phyloP scores from a whole-genome alignment of 1,139 yeast genomes.

The Suhomyces bokatorum region DNA sequence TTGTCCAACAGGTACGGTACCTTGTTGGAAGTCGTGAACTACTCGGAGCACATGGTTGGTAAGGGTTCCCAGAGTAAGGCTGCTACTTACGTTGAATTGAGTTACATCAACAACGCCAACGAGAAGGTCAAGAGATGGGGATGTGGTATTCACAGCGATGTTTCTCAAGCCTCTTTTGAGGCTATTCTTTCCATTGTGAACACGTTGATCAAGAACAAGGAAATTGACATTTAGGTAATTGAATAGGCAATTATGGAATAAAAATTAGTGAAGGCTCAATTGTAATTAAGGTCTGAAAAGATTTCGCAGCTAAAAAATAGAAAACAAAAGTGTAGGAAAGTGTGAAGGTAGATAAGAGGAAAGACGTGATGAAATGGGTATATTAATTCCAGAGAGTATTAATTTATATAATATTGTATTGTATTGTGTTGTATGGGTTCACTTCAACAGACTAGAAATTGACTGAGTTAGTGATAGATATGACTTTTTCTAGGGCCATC shows the following conservation, averaged over 20 bases:
- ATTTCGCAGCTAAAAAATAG: no score
- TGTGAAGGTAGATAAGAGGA: no score
- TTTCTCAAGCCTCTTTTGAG: conserved; percentile 48
- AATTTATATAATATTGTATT: no score
- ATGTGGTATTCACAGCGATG: conserved; percentile 48
- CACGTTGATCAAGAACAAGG: conserved; percentile 30
- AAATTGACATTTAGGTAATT: conserved; percentile 19
- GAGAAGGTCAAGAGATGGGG: conserved; percentile 42
- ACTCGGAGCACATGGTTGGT: conserved; percentile 48
- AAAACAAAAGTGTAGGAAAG: no score
- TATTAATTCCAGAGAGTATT: no score
- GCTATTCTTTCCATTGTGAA: conserved; percentile 48
- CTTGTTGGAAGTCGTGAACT: conserved; percentile 43
- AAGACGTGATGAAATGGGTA: no score
- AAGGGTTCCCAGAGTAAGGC: conserved; percentile 46
- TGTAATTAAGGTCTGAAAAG: no score
- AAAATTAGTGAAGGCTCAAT: neutral
- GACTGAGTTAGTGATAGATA: no score
- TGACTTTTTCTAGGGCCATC: no score
- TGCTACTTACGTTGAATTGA: conserved; percentile 48
- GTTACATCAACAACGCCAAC: conserved; percentile 30
- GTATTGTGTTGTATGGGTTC: no score
- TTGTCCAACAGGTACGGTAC: conserved; percentile 35
- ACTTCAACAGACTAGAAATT: no score
- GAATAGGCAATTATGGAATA: neutral